phyloP scores from a whole-genome alignment of 352 stramenopile genomes.

The Phytopythium cucurbitacearum region DNA sequence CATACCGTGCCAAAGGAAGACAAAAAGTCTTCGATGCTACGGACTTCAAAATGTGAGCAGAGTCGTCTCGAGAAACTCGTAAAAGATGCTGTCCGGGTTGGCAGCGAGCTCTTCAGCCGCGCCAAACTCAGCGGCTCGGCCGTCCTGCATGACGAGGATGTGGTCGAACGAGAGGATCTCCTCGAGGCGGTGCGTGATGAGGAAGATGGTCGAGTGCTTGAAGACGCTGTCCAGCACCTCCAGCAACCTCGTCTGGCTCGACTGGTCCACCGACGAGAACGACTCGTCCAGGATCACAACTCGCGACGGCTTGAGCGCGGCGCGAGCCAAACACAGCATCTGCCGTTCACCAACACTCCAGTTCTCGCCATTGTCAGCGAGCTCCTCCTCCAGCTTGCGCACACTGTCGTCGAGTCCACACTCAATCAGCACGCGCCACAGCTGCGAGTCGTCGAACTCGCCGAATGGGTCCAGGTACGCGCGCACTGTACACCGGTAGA shows the following conservation, averaged over 20 bases:
- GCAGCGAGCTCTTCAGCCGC: constrained; percentile 34
- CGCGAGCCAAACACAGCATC: constrained; percentile 94
- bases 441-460: constrained; percentile 53
- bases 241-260: constrained; percentile 61
- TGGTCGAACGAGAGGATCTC: constrained; percentile 57
- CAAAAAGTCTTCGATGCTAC: not conserved
- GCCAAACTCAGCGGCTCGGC: constrained; percentile 31
- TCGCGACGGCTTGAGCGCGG: constrained; percentile 85
- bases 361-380: constrained; percentile 92
- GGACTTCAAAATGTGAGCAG: constrained; percentile 25
- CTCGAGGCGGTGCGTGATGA: constrained; percentile 95
- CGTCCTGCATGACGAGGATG: constrained; percentile 33
- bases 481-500: constrained; percentile 90
- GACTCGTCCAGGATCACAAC: constrained; percentile 90
- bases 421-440: constrained; percentile 38
- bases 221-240: constrained; percentile 88
- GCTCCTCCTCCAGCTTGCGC: constrained; percentile 23
- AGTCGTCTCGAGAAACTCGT: constrained; percentile 48
- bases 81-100: constrained; percentile 31
- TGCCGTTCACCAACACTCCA: constrained; percentile 95
- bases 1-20: no score
- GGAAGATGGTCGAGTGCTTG: constrained; percentile 91
- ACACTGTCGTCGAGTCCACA: constrained; percentile 35
- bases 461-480: constrained; percentile 92
- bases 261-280: constrained; percentile 57